Base-by-base conservation (phyloP, 2,329 filamentous ascomycete species). In the Aureobasidium sp. region DNA sequence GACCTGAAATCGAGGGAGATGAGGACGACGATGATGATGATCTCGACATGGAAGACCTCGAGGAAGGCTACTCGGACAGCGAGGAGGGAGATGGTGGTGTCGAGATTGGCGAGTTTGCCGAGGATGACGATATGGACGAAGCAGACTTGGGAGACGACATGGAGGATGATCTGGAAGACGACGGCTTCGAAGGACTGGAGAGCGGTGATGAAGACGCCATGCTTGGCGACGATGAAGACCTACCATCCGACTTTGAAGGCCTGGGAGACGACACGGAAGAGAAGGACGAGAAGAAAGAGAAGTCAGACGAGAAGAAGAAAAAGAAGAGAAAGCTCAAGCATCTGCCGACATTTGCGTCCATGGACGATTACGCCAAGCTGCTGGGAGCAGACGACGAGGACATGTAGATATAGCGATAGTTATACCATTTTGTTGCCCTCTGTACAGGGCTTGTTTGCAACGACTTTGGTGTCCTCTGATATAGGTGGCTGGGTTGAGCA, bases 271-370 rank as follows among this genome's bases (percentile, higher is more conserved):
- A 78, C 36, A 75, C 77, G 10, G 78, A 77, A 51, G 70, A 69
- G 25, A 75, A 75, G 66, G 78, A 79, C 29, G 45, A 32, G 9
- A 72, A 72, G n/a, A 67, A 72, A 39, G 63, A 75, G 42, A 72
- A 75, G 62, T 76, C 74, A 62, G 71, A 75, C 63, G 68, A 70
- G 62, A 75, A 77, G 72, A 81, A 80, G 68, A 82, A 84, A 72
- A 90, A 89, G 77, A 87, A 83, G 77, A 91, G 87, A 81, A 90
- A 90, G 78, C 80, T 97, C 74, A 96, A 91, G 82, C 85, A 85
- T 66, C 79, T 99, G 67, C 94, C 94, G 7, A 95, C 86, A 39
- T 99, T 99, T 78, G 94, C 95, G 25, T 95, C 90, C 36, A 88
- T 83, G 36, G 94, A 97, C 60, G 94, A 97, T 73, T 99, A 97